phyloP scores from a whole-genome alignment of 1,284 basidiomycete genomes.

The Porphyrellus sp. region DNA sequence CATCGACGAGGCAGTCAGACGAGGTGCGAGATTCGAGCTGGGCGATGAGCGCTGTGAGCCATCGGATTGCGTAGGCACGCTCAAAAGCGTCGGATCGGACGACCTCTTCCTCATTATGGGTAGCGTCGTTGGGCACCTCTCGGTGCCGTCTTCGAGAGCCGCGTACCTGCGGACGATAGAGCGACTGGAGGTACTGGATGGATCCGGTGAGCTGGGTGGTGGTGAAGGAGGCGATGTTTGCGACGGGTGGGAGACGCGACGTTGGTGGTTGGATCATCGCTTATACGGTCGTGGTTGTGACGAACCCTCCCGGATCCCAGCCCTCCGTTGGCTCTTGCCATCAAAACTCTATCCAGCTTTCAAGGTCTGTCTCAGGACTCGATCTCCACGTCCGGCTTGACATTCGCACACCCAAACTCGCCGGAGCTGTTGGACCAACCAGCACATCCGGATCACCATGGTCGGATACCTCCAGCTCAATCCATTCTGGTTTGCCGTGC shows the following conservation, averaged over 20 bases:
- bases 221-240: slow-evolving; percentile 21
- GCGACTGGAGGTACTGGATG: slow-evolving; percentile 27
- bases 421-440: slow-evolving; percentile 46
- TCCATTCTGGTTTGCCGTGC: slow-evolving; percentile 37
- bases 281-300: slow-evolving; percentile 5
- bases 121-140: too few relatives aligned
- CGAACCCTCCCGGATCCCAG: slow-evolving; percentile 17
- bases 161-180: slow-evolving; percentile 39
- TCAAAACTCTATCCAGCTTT: slow-evolving; percentile 23
- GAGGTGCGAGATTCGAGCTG: slow-evolving; percentile 21
- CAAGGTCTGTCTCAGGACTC: slow-evolving; percentile 31
- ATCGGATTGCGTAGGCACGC: slow-evolving; percentile 61
- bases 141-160: slow-evolving; percentile 28
- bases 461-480: slow-evolving; percentile 40
- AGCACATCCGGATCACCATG: slow-evolving; percentile 42
- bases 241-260: slow-evolving; percentile 28
- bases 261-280: slow-evolving; percentile 23
- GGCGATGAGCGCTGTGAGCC: slow-evolving; percentile 62
- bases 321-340: slow-evolving; percentile 22
- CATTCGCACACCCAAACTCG: slow-evolving; percentile 40
- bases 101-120: slow-evolving; percentile 3
- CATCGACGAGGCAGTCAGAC: not conserved
- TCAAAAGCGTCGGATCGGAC: slow-evolving; percentile 61
- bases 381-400: slow-evolving; percentile 7
- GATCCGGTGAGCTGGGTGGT: slow-evolving; percentile 19